These are phyloP conservation scores for Monosporozyma aerobia DNA, from an alignment of 805 yeast genomes.

Conservation along the genomic window DNA sequence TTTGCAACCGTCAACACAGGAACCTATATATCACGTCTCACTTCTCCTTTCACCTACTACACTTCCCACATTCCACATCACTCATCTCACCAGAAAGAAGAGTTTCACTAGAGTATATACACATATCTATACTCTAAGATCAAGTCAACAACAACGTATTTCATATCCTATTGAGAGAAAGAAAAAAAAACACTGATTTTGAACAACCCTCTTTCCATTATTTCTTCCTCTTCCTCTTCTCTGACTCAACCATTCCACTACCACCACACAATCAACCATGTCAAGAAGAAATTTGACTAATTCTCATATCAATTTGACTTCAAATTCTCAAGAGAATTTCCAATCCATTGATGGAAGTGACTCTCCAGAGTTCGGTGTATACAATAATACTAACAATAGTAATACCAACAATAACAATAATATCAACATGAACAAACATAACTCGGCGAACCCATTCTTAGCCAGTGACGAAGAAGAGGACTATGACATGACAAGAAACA, in stretches of 20 bases:
- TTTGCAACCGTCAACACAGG: neutral
- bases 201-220: no score
- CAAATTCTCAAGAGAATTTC: conserved; percentile 9
- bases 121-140: neutral
- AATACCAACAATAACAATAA: neutral
- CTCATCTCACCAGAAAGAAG: neutral
- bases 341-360: neutral
- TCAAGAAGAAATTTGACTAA: conserved; percentile 8
- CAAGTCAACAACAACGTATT: no score
- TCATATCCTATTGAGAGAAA: no score
- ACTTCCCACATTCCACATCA: neutral
- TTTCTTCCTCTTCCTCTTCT: no score
- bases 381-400: neutral
- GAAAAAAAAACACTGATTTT: no score
- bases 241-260: no score
- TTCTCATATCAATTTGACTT: conserved; percentile 4
- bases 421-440: neutral
- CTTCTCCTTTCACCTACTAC: no score
- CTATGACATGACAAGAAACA: neutral
- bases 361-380: neutral
- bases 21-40: no score
- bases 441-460: conserved; percentile 8
- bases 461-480: conserved; percentile 10
- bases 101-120: neutral
- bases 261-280: conserved; percentile 38